Base-by-base conservation (phyloP, 306 rosid genomes). In the Rosa rugosa region DNA sequence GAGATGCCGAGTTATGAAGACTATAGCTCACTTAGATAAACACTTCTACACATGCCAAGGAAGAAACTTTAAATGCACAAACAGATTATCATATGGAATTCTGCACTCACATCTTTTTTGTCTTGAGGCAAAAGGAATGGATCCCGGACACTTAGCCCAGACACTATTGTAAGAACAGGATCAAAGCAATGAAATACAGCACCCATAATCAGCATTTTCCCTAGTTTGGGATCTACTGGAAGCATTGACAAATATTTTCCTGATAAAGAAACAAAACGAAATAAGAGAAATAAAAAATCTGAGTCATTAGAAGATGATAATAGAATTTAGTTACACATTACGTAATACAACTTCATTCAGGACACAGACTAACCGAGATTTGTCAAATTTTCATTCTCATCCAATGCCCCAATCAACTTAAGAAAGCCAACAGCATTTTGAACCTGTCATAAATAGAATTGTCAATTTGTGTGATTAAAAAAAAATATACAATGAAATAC, bases 81-180 rank as follows among this genome's bases (percentile, higher is more conserved):
- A 69, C 46, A 82, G 82, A 36, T 72, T 77, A 44, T 42, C 70
- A 34, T 40, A 44, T 17, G 78, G 70, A 85, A 68, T 51, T 71
- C 49, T 16, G 23, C 25, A 83, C 99, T 91, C 86, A 92, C 99
- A 77, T 95, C 96, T 82, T 85, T 92, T 86, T 95, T 92, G 83
- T 95, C 97, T 88, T 95, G 99, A 66, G 99, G 98, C 91, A 95
- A 85, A 83, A 95, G 91, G 77, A 95, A 95, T 46, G 99, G 99
- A 88, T 95, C 99, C 83, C 98, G 89, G 77, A 95, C 99, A 83
- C 99, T 95, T 63, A 95, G 91, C 49, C 98, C 98, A 18, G 99
- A 88, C 77, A 89, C 99, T 79, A 90, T 76, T 62, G 99, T 95
- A 77, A 95, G 99, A 89, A 95, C 87, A 80, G 99, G 98, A 89